phyloP scores from a whole-genome alignment of 805 yeast species.

The Scheffersomyces ergatensis region DNA sequence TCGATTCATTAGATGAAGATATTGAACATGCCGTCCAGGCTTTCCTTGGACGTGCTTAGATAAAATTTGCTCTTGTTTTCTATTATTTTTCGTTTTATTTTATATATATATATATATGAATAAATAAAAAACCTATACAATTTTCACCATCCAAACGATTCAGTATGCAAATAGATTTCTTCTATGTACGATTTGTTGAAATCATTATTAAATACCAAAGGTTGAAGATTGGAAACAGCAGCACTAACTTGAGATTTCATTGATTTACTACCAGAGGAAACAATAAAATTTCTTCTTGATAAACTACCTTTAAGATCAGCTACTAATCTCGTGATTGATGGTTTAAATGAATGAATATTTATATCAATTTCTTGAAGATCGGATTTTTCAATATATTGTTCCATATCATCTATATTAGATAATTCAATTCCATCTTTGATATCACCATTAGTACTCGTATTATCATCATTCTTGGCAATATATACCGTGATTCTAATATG shows the following conservation, averaged over 20 bases:
- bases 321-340: constrained; percentile 16
- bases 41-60: constrained; percentile 15
- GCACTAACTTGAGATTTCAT: constrained; percentile 38
- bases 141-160: constrained; percentile 45
- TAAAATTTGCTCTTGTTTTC: too few species aligned
- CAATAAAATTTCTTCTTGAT: constrained; percentile 34
- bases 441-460: constrained; percentile 4
- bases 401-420: constrained; percentile 4
- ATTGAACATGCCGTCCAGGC: too few species aligned
- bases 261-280: constrained; percentile 45
- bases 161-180: constrained; percentile 52
- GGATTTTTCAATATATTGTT: background rate
- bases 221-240: constrained; percentile 40
- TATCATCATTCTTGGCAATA: constrained; percentile 8
- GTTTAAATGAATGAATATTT: constrained; percentile 18
- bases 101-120: background rate
- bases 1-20: constrained; percentile 15
- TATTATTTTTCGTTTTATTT: too few species aligned
- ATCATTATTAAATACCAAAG: constrained; percentile 25
- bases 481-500: constrained; percentile 24
- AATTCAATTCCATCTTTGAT: background rate
- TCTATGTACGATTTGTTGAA: constrained; percentile 24
- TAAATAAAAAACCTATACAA: constrained; percentile 4
- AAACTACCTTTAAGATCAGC: constrained; percentile 11
- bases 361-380: constrained; percentile 2